Evolutionary conservation across 2,329 filamentous ascomycete species (phyloP), one percentile per base, ranked within the genome.

Genomic region (Trichoderma sp.): DNA sequence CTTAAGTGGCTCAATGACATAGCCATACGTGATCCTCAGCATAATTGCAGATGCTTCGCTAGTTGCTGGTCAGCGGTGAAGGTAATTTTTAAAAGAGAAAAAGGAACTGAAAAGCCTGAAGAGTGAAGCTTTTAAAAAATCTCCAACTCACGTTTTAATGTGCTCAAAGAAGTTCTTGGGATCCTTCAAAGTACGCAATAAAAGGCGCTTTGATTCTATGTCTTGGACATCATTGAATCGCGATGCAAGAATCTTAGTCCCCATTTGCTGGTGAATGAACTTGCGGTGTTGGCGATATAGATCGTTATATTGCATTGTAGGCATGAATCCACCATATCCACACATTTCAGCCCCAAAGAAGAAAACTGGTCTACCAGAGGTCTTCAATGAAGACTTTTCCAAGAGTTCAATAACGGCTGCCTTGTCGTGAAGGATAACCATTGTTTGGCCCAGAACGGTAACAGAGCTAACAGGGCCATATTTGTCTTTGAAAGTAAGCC

Each of bases 401-500:
- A 77, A 14, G 5, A 77, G 3, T 4, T 75, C 74, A 29, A 8
- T 14, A 6, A 56, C 41, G 7, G 35, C 75, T 7, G 68, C 53
- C 53, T 24, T 60, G 14, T 75, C 75, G 6, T 75, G 74, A 14
- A 77, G n/a, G n/a, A 77, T 45, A 24, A 77, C 31, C 12, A 75
- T 63, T 3, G 66, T 72, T n/a, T 75, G 21, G 14, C 75, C 75
- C 6, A 72, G 12, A 1, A 59, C 18, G 14, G 74, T 75, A n/a
- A 77, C 18, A 11, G 75, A 77, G 33, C 67, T 75, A 18, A 77
- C 53, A 21, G 66, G 67, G 7, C 76, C 76, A 45, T 83, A 83
- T 9, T 76, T 29, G 4, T 85, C 80, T 38, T 84, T 85, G 74
- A 83, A 81, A 73, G 81, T 78, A 2, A 83, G 65, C 83, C 83